Percentiles rank a stretch among this genome's conserved stretches.
phyloP scores from a whole-genome alignment of 495 filamentous ascomycete species.

The Penicillium parvum region DNA sequence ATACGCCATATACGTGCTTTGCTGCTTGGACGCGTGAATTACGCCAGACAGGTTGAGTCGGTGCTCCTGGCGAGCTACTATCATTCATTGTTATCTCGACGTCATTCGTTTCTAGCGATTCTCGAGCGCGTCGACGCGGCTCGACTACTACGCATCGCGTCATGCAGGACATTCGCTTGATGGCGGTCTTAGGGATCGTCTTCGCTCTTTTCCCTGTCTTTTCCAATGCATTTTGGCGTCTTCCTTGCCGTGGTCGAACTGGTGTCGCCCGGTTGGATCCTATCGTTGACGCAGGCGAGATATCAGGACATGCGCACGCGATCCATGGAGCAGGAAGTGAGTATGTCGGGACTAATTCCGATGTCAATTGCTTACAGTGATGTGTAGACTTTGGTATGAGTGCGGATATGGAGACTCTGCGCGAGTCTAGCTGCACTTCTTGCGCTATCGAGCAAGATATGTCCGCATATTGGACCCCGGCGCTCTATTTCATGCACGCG shows the following conservation, averaged over 20 bases:
- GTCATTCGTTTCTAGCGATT: constrained; percentile 14
- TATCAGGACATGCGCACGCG: constrained; percentile 46
- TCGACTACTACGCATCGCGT: constrained; percentile 5
- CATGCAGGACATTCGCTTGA: constrained; percentile 23
- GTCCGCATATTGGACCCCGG: constrained; percentile 61
- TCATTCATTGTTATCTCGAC: constrained; percentile 3
- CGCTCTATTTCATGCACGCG: constrained; percentile 51
- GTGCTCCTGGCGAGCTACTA: constrained; percentile 21
- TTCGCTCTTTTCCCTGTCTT: constrained; percentile 32
- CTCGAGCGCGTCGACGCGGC: constrained; percentile 13
- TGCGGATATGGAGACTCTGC: constrained; percentile 38
- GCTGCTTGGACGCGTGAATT: neutral
- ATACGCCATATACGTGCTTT: neutral
- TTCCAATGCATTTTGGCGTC: constrained; percentile 77
- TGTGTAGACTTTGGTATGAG: constrained; percentile 45
- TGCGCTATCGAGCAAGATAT: constrained; percentile 56
- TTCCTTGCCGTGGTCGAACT: constrained; percentile 67
- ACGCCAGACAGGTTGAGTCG: constrained; percentile 20
- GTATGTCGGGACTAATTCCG: constrained; percentile 18
- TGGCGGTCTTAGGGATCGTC: constrained; percentile 23
- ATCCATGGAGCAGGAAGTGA: constrained; percentile 53
- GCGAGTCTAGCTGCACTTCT: constrained; percentile 49
- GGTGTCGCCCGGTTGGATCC: constrained; percentile 59
- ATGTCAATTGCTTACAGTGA: neutral
- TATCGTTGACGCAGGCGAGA: constrained; percentile 42